Evolutionary conservation across 352 stramenopile genomes (phyloP), one percentile per base, ranked within the genome.

Genomic region (Phytophthora melonis): DNA sequence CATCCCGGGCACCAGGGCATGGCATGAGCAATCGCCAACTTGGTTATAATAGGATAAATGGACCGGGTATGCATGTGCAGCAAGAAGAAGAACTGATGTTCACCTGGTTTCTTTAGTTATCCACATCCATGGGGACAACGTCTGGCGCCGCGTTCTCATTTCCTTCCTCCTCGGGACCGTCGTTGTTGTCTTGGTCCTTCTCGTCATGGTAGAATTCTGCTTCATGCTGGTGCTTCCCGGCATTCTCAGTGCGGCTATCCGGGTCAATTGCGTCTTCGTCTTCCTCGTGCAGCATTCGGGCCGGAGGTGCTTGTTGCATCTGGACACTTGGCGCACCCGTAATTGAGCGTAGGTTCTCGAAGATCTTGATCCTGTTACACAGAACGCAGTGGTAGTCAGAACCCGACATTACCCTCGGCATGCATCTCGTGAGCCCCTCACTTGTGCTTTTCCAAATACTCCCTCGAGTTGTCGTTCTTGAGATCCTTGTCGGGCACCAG

Each of bases 371-470:
- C 62, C 87, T 95, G 60, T 13, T 74, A 23, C n/a, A 55, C 32
- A 68, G 71, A n/a, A 77, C 10, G 43, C 43, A 5, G 5, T 47
- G 23, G 23, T 25, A 25, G 23, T 25, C 23, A 25, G 23, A 25
- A 25, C 23, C 23, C 23, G 23, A 25, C 23, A 25, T 25, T 2
- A 25, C 23, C 39, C 11, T 50, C 55, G 18, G 0, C 16, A 25
- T 10, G 14, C 23, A 5, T 7, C 9, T n/a, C 0, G 10, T 18
- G 5, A 14, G 9, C 11, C 14, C 61, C 82, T 47, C 81, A 93
- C 88, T 92, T 95, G 78, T 90, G 88, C 45, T 94, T 84, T 32
- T 96, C 87, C 25, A 96, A 60, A 43, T 96, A 96, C 57, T 93
- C 87, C 45, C 77, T 83, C 19, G 83, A 84, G 73, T 96, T 96